Evolutionary conservation across 2,329 filamentous ascomycete genomes (phyloP), one percentile per base, ranked within the genome.

Genomic region (Scytalidium sp.): DNA sequence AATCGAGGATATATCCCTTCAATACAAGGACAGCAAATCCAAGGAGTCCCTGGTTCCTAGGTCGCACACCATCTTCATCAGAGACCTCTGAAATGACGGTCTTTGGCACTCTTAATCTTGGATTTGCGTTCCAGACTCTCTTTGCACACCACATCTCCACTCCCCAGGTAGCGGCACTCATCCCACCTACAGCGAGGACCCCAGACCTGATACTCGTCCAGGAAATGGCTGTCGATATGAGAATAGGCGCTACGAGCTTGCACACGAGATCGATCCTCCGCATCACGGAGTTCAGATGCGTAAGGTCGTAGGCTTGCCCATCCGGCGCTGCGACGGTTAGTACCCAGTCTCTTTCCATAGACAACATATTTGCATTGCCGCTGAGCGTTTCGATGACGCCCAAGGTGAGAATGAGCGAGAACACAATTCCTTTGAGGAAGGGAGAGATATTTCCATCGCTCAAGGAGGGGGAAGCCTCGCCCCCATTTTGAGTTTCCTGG

Each of bases 211-310:
- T 70, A 6, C 66, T 64, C 13, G 75, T 66, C 22, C 71, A 67
- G 7, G 70, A 70, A 21, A 72, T 67, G 11, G 80, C 56, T 6
- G 74, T 46, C 0, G 78, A 76, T 19, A 80, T 75, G 7, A 75
- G 61, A 6, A 81, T 67, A 1, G 79, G 79, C 0, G 75, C 74
- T 23, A 78, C 50, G 13, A 82, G 71, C 59, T 82, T 83, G 67
- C 79, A 82, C 41, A 75, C 68, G 3, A 83, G 68, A 54, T 83
- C 79, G 52, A 83, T 81, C 7, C 77, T 69, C 48, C 79, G 68
- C 77, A 82, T 81, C 9, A 70, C 70, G 1, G 78, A 71, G 57
- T 81, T 81, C 3, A 81, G 52, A 50, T 60, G 65, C 1, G 70
- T 72, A 23, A 73, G 59, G 45, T 72, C 67, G 49, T 72, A 71